Evolutionary conservation across 495 filamentous ascomycete genomes (phyloP).

Genomic region (Pseudoneurospora amorphoporcata): DNA sequence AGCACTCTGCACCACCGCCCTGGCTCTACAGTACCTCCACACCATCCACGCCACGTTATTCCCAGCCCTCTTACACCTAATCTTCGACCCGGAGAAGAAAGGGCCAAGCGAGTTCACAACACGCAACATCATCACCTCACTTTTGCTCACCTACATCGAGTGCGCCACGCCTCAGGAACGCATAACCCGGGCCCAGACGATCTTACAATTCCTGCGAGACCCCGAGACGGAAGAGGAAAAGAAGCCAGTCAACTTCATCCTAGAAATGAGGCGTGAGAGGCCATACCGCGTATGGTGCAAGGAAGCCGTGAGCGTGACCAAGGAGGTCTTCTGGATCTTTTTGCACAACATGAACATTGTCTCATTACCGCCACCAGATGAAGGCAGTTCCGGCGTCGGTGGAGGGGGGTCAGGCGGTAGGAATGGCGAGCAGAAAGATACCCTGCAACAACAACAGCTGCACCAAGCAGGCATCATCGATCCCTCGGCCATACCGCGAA

Average conservation of each 20-base stretch:
- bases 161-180: slow-evolving; percentile 43
- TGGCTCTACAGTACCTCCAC: slow-evolving; percentile 71
- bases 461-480: neutral
- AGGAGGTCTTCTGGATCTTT: slow-evolving; percentile 99
- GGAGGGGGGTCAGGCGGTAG: slow-evolving; percentile 2
- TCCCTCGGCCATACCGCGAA: neutral
- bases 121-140: slow-evolving; percentile 71
- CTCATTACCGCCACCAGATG: slow-evolving; percentile 38
- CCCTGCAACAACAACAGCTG: neutral
- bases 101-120: slow-evolving; percentile 94
- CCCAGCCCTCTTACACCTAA: slow-evolving; percentile 73
- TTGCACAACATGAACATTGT: slow-evolving; percentile 87
- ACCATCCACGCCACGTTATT: slow-evolving; percentile 73
- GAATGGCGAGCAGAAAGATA: neutral
- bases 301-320: slow-evolving; percentile 83
- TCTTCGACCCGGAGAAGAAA: slow-evolving; percentile 95
- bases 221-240: slow-evolving; percentile 64
- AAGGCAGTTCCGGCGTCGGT: neutral
- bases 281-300: slow-evolving; percentile 92
- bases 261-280: slow-evolving; percentile 74
- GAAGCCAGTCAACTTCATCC: slow-evolving; percentile 73
- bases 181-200: slow-evolving; percentile 48
- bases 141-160: slow-evolving; percentile 78
- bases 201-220: slow-evolving; percentile 73
- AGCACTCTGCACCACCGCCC: slow-evolving; percentile 81